These are phyloP conservation scores for Fusarium sterilihyphosum DNA, from an alignment of 2,329 filamentous ascomycete species.

Conservation along the genomic window DNA sequence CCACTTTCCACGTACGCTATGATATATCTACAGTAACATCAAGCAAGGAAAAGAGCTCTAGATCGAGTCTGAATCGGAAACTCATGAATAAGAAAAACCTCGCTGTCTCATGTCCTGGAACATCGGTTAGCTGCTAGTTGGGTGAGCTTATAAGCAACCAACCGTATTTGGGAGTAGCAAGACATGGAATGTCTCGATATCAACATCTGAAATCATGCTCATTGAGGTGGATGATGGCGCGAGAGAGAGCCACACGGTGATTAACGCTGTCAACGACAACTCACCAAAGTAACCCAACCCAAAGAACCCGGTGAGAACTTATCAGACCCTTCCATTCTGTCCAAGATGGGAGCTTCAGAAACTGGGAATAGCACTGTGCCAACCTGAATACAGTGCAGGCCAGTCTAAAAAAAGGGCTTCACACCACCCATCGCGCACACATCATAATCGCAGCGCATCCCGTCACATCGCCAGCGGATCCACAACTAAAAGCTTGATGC, in stretches of 20 bases:
- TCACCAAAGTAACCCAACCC: conserved; percentile 37
- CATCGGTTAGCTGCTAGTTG: conserved; percentile 10
- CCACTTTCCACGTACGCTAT: conserved; percentile 23
- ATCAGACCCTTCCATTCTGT: background rate
- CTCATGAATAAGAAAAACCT: conserved; percentile 5
- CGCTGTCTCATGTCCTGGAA: conserved; percentile 8
- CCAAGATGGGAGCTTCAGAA: background rate
- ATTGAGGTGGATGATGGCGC: conserved; percentile 33
- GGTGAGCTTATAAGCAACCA: background rate
- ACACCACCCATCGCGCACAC: conserved; percentile 1
- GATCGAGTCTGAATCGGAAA: conserved; percentile 28
- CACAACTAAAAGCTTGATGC: conserved; percentile 37
- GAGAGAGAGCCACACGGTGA: conserved; percentile 26
- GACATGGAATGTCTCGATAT: conserved; percentile 12
- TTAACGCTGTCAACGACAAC: conserved; percentile 18
- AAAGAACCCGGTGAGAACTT: conserved; percentile 31
- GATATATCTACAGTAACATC: conserved; percentile 1
- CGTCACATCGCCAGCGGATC: conserved; percentile 31
- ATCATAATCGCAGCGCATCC: conserved; percentile 20
- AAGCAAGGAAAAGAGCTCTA: conserved; percentile 23
- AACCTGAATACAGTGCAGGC: background rate
- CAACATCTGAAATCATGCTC: conserved; percentile 25
- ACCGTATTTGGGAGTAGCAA: conserved; percentile 1
- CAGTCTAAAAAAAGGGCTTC: conserved; percentile 36
- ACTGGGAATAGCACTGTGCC: conserved; percentile 10